Conservation (phyloP, 176 grass and related monocot genomes). For the Bothriochloa decipiens region DNA sequence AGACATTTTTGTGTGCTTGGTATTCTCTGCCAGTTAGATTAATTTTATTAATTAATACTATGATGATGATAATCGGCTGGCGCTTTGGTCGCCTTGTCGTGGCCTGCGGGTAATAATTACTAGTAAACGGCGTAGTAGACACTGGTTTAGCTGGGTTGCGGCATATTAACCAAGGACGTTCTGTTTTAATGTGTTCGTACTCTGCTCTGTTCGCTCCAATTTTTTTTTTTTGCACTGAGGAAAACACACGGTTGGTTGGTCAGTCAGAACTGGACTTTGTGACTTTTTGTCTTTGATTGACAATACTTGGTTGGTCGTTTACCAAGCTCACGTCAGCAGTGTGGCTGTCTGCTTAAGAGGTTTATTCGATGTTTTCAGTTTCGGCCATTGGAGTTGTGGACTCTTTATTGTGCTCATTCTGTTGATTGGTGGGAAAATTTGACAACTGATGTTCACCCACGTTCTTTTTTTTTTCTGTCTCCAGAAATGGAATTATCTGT, state of each 20-base stretch:
- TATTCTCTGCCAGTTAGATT: no score
- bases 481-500: neutral
- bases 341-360: neutral
- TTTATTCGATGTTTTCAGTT: conserved; percentile 1
- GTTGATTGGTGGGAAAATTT: neutral
- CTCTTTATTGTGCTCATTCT: neutral
- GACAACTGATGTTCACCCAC: neutral
- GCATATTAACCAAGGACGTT: no score
- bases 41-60: no score
- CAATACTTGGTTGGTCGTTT: neutral
- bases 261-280: neutral
- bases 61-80: no score
- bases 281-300: neutral
- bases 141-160: neutral
- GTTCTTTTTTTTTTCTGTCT: neutral
- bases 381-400: neutral
- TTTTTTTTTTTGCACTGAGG: neutral
- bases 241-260: neutral
- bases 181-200: neutral
- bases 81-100: neutral
- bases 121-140: neutral
- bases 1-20: neutral
- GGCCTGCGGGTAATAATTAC: neutral
- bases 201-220: neutral
- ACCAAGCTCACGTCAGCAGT: neutral